Base-by-base conservation (phyloP, 2,329 filamentous ascomycete genomes). In the Xylaria sp. region DNA sequence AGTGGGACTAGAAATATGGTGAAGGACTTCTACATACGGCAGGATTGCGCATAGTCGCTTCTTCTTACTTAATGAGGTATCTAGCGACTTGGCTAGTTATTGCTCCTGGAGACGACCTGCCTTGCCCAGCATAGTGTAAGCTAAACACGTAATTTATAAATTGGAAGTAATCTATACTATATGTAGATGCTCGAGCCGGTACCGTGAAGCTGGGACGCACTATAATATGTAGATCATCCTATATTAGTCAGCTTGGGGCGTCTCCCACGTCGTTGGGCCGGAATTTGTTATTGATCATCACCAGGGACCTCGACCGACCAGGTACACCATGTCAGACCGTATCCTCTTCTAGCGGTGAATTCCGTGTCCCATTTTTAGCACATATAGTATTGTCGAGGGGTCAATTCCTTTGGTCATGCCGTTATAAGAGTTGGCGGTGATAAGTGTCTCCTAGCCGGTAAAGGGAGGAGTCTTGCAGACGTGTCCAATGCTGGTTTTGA, bases 171-270 rank as follows among this genome's bases (percentile, higher is more conserved):
- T 13, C n/a, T n/a, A n/a, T n/a, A n/a, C n/a, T n/a, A n/a, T n/a
- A n/a, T n/a, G 20, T 53, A 56, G 50, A 10, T 31, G 39, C 29
- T 47, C 56, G 36, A 55, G 33, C 25, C 27, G 11, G 66, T 56
- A 13, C 66, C 66, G 39, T 27, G 59, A 61, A 61, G 53, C 59
- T 50, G 66, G 63, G 20, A 66, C 56, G 49, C 66, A 63, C 66
- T 68, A n/a, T n/a, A n/a, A n/a, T n/a, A n/a, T n/a, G n/a, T n/a
- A 55, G 22, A 3, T 55, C 20, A 63, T 25, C 20, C 42, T 53
- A 25, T 20, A 9, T 22, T 45, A 57, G 65, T 50, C 38, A 42
- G 42, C 20, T 42, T 31, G 47, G 39, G n/a, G 57, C 45, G 25
- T 53, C 47, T 65, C 49, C 66, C 55, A 63, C 49, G 64, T 50